phyloP scores from a whole-genome alignment of 495 filamentous ascomycete genomes.

The Rhizodiscina lignyota region DNA sequence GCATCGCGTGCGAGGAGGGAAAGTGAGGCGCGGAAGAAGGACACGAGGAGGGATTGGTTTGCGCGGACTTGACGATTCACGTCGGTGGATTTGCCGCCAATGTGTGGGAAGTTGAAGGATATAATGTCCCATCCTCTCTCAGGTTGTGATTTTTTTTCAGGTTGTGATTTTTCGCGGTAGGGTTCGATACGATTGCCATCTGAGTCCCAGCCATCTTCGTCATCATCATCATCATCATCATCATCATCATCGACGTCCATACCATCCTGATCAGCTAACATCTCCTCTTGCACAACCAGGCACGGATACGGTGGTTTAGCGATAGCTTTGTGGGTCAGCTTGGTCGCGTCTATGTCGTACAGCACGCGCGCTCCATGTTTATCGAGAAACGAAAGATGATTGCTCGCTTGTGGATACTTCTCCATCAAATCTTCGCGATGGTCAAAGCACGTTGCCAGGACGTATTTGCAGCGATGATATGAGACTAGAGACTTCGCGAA shows the following conservation, averaged over 20 bases:
- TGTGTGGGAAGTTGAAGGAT: constrained; percentile 93
- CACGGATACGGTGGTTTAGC: constrained; percentile 22
- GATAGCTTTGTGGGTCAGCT: constrained; percentile 31
- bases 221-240: too few species aligned
- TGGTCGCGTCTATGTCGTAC: constrained; percentile 61
- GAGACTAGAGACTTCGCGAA: constrained; percentile 61
- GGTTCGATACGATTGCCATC: too few species aligned
- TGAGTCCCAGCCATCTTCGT: too few species aligned
- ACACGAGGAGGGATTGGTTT: constrained; percentile 71
- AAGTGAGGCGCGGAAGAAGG: constrained; percentile 54
- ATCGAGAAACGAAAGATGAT: neutral
- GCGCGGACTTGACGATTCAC: constrained; percentile 84
- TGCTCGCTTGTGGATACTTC: constrained; percentile 5
- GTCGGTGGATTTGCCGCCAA: constrained; percentile 79
- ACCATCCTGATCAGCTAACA: too few species aligned
- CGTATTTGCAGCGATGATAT: constrained; percentile 49
- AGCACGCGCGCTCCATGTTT: constrained; percentile 26
- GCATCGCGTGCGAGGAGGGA: constrained; percentile 21
- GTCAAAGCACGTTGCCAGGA: constrained; percentile 52
- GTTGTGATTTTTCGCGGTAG: too few species aligned
- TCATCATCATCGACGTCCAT: too few species aligned
- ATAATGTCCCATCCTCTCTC: constrained; percentile 67
- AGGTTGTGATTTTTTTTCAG: too few species aligned
- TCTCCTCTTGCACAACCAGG: too few species aligned
- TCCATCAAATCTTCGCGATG: constrained; percentile 6